phyloP scores from a whole-genome alignment of 2,329 filamentous ascomycete species.

The Ramichloridium luteum region DNA sequence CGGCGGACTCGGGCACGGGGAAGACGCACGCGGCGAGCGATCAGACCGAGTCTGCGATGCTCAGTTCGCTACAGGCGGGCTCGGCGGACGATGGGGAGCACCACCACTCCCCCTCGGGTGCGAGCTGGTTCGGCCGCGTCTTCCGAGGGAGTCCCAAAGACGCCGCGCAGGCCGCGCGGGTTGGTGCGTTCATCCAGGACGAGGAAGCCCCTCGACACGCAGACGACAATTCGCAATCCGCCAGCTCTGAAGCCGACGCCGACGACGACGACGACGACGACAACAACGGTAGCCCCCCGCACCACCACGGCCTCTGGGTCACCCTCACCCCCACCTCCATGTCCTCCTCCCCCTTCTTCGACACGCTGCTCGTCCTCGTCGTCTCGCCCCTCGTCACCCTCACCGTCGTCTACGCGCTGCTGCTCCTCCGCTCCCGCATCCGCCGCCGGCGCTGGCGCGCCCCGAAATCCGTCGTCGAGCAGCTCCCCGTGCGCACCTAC shows the following conservation, averaged over 20 bases:
- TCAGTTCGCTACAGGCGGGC: too few species aligned
- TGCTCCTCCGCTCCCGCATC: conserved; percentile 79
- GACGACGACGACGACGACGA: conserved; percentile 3
- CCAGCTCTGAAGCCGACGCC: conserved; percentile 2
- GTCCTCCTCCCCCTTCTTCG: conserved; percentile 85
- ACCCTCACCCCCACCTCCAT: conserved; percentile 81
- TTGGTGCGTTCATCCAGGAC: not conserved
- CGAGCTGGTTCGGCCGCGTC: not conserved
- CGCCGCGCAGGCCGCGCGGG: not conserved
- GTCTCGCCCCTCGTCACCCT: conserved; percentile 86
- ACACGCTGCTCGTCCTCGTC: conserved; percentile 91
- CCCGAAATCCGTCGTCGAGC: conserved; percentile 92
- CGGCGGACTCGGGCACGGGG: not conserved
- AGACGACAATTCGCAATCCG: not conserved
- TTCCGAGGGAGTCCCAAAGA: not conserved
- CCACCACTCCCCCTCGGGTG: not conserved
- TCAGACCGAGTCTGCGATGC: too few species aligned
- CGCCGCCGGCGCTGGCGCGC: conserved; percentile 84
- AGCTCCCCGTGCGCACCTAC: conserved; percentile 88
- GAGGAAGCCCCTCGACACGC: too few species aligned
- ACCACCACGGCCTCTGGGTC: conserved; percentile 81
- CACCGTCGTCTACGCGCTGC: conserved; percentile 79
- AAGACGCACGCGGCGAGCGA: not conserved
- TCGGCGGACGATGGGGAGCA: too few species aligned
- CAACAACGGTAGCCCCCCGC: conserved; percentile 5